Conservation (phyloP, 2,329 filamentous ascomycete species). For the Zymoseptoria passerinii region DNA sequence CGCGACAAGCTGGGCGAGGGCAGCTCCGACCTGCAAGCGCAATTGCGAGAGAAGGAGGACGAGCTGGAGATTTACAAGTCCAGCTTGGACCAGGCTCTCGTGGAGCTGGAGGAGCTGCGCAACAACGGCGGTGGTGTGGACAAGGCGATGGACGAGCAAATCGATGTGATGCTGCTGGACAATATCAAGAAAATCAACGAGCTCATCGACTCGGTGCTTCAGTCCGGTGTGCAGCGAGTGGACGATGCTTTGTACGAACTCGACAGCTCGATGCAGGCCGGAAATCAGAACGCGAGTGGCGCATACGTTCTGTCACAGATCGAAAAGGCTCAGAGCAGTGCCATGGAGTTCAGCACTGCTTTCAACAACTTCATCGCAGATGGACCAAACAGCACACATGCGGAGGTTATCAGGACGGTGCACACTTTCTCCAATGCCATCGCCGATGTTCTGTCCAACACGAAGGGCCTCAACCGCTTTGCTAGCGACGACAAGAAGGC, state of each 20-base stretch:
- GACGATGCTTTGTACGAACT: slow-evolving; percentile 96
- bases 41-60: slow-evolving; percentile 89
- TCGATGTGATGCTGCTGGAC: slow-evolving; percentile 78
- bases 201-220: slow-evolving; percentile 92
- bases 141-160: slow-evolving; percentile 75
- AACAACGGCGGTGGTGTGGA: slow-evolving; percentile 56
- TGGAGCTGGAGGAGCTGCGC: slow-evolving; percentile 85
- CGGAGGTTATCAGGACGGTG: slow-evolving; percentile 86
- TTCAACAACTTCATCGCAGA: slow-evolving; percentile 99
- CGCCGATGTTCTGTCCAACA: slow-evolving; percentile 89
- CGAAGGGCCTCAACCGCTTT: slow-evolving; percentile 86
- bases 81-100: slow-evolving; percentile 90
- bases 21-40: slow-evolving; percentile 74
- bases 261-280: slow-evolving; percentile 95
- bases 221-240: slow-evolving; percentile 84
- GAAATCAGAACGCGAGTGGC: slow-evolving; percentile 94
- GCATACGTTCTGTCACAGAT: slow-evolving; percentile 93
- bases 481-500: slow-evolving; percentile 93
- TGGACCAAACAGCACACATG: slow-evolving; percentile 77
- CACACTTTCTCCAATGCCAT: slow-evolving; percentile 84
- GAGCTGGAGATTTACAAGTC: slow-evolving; percentile 97
- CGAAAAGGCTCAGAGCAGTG: slow-evolving; percentile 87
- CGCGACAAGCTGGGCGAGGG: slow-evolving; percentile 71
- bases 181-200: slow-evolving; percentile 92
- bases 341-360: slow-evolving; percentile 93